Evolutionary conservation across 1,139 yeast genomes (phyloP).

Genomic region (Kluyveromyces sp.): DNA sequence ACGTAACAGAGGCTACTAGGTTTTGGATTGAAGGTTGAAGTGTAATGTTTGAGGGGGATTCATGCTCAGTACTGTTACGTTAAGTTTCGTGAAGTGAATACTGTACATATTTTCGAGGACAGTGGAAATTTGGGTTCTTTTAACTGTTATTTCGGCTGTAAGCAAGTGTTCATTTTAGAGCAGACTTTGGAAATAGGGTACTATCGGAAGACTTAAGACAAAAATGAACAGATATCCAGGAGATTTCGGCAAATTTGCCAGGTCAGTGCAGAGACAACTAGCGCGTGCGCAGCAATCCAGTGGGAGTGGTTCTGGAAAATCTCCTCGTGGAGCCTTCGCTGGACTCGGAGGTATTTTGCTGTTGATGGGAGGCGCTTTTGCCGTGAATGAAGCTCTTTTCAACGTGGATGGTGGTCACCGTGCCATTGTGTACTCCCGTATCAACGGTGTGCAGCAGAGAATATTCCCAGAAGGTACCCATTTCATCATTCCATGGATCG

Average conservation of each 20-base stretch:
- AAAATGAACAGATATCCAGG: constrained; percentile 26
- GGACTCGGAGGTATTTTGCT: constrained; percentile 74
- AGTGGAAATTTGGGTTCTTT: too few relatives aligned
- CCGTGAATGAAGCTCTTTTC: constrained; percentile 71
- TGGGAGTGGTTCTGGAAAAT: constrained; percentile 34
- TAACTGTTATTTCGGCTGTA: too few relatives aligned
- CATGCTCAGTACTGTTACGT: too few relatives aligned
- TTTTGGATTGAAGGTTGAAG: too few relatives aligned
- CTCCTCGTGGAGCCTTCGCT: constrained; percentile 56
- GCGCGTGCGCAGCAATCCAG: constrained; percentile 23
- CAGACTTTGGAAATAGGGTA: not conserved
- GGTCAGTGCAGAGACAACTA: constrained; percentile 28
- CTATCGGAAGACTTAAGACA: not conserved
- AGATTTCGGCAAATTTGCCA: constrained; percentile 31
- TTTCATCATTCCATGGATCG: constrained; percentile 88
- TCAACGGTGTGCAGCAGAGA: constrained; percentile 78
- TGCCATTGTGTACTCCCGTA: constrained; percentile 86
- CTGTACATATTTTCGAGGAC: too few relatives aligned
- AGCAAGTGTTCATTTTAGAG: too few relatives aligned
- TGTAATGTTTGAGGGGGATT: too few relatives aligned
- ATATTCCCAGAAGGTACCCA: constrained; percentile 95
- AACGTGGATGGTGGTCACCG: constrained; percentile 99
- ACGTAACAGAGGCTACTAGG: not conserved
- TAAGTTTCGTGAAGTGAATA: too few relatives aligned
- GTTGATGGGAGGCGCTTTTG: constrained; percentile 63